These are phyloP conservation scores for Fusarium xyrophilum DNA, from an alignment of 2,329 filamentous ascomycete species.

Conservation along the genomic window DNA sequence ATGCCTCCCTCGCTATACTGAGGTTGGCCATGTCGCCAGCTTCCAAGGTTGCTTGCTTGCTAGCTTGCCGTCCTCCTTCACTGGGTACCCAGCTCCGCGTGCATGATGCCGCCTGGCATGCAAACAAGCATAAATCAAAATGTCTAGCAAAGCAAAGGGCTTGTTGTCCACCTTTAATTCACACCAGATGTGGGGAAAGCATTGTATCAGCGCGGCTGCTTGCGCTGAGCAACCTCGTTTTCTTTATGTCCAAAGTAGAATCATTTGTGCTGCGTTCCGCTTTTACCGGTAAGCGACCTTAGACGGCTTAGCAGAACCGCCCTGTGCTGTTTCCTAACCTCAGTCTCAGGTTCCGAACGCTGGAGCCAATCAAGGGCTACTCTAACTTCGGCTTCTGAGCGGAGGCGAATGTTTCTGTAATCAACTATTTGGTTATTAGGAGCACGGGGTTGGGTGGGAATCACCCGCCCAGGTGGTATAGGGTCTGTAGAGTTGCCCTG, in stretches of 20 bases:
- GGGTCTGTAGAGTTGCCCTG: not conserved
- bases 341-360: conserved; percentile 33
- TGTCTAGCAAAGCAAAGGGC: conserved; percentile 9
- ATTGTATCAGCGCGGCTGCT: conserved; percentile 8
- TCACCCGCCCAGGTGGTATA: conserved; percentile 6
- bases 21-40: conserved; percentile 8
- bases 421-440: conserved; percentile 9
- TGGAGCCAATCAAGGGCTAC: conserved; percentile 70
- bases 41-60: not conserved
- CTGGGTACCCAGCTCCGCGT: not conserved
- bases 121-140: conserved; percentile 18
- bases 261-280: conserved; percentile 12
- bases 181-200: conserved; percentile 6
- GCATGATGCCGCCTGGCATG: conserved; percentile 12
- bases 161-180: not conserved
- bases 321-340: conserved; percentile 33
- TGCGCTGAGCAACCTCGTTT: conserved; percentile 12
- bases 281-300: conserved; percentile 18
- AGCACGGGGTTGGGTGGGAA: conserved; percentile 12
- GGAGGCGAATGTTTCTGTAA: conserved; percentile 53
- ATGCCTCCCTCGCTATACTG: not conserved
- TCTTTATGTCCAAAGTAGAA: conserved; percentile 12
- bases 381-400: conserved; percentile 67
- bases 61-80: not conserved
- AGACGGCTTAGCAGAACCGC: conserved; percentile 33